Evolutionary conservation across 2,329 filamentous ascomycete species (phyloP).

Genomic region (Cadophora sp.): DNA sequence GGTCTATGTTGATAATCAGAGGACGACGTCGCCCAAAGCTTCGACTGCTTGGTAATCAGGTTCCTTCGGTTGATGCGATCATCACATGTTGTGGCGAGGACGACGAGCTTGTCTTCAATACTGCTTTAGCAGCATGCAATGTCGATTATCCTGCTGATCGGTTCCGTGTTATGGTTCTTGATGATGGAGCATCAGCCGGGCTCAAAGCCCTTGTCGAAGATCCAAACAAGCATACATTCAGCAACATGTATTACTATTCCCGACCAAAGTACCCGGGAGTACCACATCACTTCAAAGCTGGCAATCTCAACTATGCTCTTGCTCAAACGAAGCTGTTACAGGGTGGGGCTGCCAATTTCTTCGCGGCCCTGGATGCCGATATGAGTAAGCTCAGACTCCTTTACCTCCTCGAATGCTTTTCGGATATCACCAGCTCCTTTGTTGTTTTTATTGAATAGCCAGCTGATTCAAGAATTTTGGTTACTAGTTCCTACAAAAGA

Average conservation of each 20-base stretch:
- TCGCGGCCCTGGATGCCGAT: conserved; percentile 69
- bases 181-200: conserved; percentile 57
- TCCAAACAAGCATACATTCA: conserved; percentile 48
- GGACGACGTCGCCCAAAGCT: background rate
- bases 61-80: conserved; percentile 62
- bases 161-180: conserved; percentile 61
- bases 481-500: no score
- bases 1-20: no score
- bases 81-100: conserved; percentile 65
- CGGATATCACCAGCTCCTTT: no score
- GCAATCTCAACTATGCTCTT: conserved; percentile 67
- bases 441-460: no score
- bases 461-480: no score
- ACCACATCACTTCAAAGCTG: conserved; percentile 59
- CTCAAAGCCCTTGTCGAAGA: conserved; percentile 49
- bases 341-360: conserved; percentile 60
- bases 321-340: conserved; percentile 57
- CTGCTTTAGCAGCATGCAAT: conserved; percentile 59
- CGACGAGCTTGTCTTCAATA: conserved; percentile 61
- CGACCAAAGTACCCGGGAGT: conserved; percentile 32
- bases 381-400: conserved; percentile 52
- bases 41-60: conserved; percentile 47
- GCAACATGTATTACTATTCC: conserved; percentile 59
- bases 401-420: no score
- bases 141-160: conserved; percentile 60